These are phyloP conservation scores for Hemisphaericaspora nanyangensis DNA, from an alignment of 805 yeast species.

Conservation along the genomic window DNA sequence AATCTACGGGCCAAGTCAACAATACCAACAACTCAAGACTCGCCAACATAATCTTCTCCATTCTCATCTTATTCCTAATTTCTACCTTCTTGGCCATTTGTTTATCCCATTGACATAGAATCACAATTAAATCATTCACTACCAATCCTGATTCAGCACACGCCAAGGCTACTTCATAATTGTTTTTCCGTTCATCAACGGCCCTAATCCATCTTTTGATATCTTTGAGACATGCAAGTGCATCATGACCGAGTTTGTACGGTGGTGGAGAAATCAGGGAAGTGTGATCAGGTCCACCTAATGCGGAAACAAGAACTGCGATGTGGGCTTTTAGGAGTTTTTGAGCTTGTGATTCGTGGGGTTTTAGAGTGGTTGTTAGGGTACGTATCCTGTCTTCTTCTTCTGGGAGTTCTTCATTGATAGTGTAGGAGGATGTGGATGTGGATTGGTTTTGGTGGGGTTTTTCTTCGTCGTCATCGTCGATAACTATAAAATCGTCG, in stretches of 20 bases:
- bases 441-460: not conserved
- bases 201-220: slow-evolving; percentile 82
- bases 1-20: slow-evolving; percentile 78
- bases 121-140: slow-evolving; percentile 66
- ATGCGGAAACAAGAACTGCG: slow-evolving; percentile 76
- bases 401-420: slow-evolving; percentile 11
- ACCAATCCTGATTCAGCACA: slow-evolving; percentile 78
- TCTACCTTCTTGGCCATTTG: slow-evolving; percentile 29
- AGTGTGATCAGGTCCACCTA: slow-evolving; percentile 83
- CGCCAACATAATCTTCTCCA: slow-evolving; percentile 64
- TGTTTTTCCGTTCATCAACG: slow-evolving; percentile 69
- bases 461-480: slow-evolving; percentile 21
- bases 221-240: slow-evolving; percentile 81
- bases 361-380: slow-evolving; percentile 22
- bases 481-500: slow-evolving; percentile 32
- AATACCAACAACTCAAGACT: slow-evolving; percentile 78
- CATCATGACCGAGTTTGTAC: slow-evolving; percentile 85
- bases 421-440: not conserved
- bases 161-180: slow-evolving; percentile 83
- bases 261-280: slow-evolving; percentile 37
- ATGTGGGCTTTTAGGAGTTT: slow-evolving; percentile 65
- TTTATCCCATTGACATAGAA: slow-evolving; percentile 69
- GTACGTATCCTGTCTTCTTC: slow-evolving; percentile 18
- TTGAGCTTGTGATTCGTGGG: slow-evolving; percentile 33
- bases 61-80: slow-evolving; percentile 23